Base-by-base conservation (phyloP, 768 basidiomycete species). In the Mycena indigotica region DNA sequence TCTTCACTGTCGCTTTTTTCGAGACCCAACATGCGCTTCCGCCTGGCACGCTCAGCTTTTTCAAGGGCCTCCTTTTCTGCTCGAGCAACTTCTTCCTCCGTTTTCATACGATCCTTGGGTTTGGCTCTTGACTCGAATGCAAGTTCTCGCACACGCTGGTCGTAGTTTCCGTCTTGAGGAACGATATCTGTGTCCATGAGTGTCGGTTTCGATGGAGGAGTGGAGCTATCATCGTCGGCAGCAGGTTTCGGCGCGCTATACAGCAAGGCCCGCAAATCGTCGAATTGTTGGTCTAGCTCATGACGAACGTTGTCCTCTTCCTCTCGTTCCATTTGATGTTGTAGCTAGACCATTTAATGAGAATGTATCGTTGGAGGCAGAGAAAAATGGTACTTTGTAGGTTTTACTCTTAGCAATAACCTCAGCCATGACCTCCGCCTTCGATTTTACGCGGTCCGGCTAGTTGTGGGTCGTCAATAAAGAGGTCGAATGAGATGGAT, bases 391-490 rank as follows among this genome's bases (percentile, higher is more conserved):
- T 64, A 93, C 96, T 79, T 96, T 98, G 76, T 98, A 86, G 50
- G 87, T 85, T 73, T 99, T 99, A 74, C 93, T 95, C 74, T 98
- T 99, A 1, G 93, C 91, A 44, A 99, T 93, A 29, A 99, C 91
- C 70, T 99, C 97, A 0, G 91, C 85, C 97, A 99, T 98, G 59
- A 98, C 92, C 67, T 99, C 95, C 2, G 91, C 88, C 73, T 96
- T 97, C 3, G 88, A 85, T 74, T 92, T 96, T 73, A 96, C 97
- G 57, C 87, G 79, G 45, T 84, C 83, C 6, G 89, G 89, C 91
- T 95, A 35, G 66, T 3, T 57, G 15, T 39, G 24, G 58, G 48
- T 39, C n/a, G 45, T 57, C 15, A 52, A 46, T 51, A 55, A 55
- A 44, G 19, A 49, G 56, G 44, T 51, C 54, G 17, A 41, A n/a